Evolutionary conservation across 2,329 filamentous ascomycete genomes (phyloP).

Genomic region (Aspergillus sojae): DNA sequence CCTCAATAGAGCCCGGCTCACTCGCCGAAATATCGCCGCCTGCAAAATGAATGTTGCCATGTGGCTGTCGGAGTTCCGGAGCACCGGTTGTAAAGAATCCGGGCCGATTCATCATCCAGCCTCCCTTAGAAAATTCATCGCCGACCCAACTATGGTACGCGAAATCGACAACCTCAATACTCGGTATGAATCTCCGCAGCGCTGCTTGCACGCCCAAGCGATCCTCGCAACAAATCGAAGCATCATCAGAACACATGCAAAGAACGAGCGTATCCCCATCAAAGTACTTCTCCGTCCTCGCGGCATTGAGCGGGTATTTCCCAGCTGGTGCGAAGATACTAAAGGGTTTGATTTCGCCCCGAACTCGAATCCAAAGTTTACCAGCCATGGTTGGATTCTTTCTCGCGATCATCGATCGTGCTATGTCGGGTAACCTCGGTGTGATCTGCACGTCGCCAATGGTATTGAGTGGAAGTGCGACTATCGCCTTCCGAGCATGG

Average conservation of each 20-base stretch:
- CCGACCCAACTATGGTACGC: slow-evolving; percentile 17
- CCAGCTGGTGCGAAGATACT: slow-evolving; percentile 13
- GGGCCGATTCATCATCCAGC: slow-evolving; percentile 19
- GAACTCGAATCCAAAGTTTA: slow-evolving; percentile 17
- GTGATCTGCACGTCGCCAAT: slow-evolving; percentile 8
- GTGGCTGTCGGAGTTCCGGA: slow-evolving; percentile 11
- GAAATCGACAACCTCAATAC: slow-evolving; percentile 15
- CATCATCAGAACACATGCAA: slow-evolving; percentile 18
- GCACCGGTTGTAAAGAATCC: slow-evolving; percentile 15
- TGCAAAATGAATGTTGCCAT: slow-evolving; percentile 18
- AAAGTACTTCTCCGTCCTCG: slow-evolving; percentile 14
- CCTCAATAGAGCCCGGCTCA: slow-evolving; percentile 19
- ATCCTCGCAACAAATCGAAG: slow-evolving; percentile 11
- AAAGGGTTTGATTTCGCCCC: slow-evolving; percentile 17
- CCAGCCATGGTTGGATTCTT: slow-evolving; percentile 15
- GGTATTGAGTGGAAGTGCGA: slow-evolving; percentile 11
- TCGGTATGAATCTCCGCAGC: slow-evolving; percentile 8
- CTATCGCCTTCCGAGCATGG: not conserved
- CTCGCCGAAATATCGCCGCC: slow-evolving; percentile 18
- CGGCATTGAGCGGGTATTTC: slow-evolving; percentile 16
- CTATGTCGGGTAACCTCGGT: slow-evolving; percentile 3
- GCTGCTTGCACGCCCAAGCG: slow-evolving; percentile 7
- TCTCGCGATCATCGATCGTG: slow-evolving; percentile 10
- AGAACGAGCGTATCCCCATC: slow-evolving; percentile 19
- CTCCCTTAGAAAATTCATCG: slow-evolving; percentile 20